Evolutionary conservation across 2,329 filamentous ascomycete species (phyloP).

Genomic region (Leptographium procerum): DNA sequence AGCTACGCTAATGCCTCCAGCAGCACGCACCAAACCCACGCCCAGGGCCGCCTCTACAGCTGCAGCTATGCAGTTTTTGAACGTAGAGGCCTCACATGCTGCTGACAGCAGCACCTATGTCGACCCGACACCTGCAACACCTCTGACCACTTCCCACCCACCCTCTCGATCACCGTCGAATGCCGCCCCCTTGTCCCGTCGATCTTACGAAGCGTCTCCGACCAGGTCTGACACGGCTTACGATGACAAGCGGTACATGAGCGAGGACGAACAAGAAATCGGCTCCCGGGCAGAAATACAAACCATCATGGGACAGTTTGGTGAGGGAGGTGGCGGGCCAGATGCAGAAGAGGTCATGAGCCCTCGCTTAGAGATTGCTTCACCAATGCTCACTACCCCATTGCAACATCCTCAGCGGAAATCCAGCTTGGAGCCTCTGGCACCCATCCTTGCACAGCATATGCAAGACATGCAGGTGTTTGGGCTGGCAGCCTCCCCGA

Average conservation of each 20-base stretch:
- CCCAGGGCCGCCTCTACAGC: conserved; percentile 22
- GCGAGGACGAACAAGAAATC: conserved; percentile 54
- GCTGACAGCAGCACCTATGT: conserved; percentile 40
- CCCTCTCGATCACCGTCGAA: conserved; percentile 48
- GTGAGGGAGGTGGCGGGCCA: conserved; percentile 59
- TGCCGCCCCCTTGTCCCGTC: conserved; percentile 33
- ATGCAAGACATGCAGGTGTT: conserved; percentile 35
- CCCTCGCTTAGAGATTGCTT: conserved; percentile 70
- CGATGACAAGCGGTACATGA: conserved; percentile 45
- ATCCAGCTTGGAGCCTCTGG: conserved; percentile 71
- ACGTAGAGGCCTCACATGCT: conserved; percentile 35
- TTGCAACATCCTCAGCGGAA: conserved; percentile 67
- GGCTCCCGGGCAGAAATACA: conserved; percentile 80
- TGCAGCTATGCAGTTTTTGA: conserved; percentile 31
- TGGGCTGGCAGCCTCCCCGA: conserved; percentile 27
- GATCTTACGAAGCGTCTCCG: conserved; percentile 29
- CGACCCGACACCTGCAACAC: conserved; percentile 48
- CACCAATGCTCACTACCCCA: conserved; percentile 58
- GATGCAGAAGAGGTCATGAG: conserved; percentile 84
- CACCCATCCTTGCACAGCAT: conserved; percentile 36
- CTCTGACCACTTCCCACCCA: conserved; percentile 35
- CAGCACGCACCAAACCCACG: conserved; percentile 14
- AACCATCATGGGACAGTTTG: conserved; percentile 95
- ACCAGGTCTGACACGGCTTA: conserved; percentile 43
- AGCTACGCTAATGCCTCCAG: conserved; percentile 33